Base-by-base conservation (phyloP, 2,329 filamentous ascomycete genomes). In the Xylariaceae sp. region DNA sequence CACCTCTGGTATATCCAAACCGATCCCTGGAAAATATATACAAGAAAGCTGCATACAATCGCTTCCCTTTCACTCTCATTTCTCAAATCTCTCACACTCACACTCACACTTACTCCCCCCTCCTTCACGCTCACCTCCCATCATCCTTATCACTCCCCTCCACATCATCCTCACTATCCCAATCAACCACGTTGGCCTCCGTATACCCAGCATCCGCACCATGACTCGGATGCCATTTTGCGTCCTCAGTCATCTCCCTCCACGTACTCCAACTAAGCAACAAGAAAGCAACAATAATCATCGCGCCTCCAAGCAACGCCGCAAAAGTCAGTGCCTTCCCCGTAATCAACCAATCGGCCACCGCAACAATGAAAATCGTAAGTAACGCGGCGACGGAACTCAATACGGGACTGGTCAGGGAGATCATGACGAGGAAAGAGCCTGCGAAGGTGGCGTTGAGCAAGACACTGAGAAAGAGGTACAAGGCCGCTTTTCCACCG, bases 351-450 rank as follows among this genome's bases (percentile, higher is more conserved):
- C 93, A 94, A 67, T 98, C 93, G 44, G 88, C 88, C 22, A 97
- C 73, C 1, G 92, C 93, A 6, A 98, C 93, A 49, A 97, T 81
- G 74, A 98, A 97, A 55, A 98, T 98, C 19, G 93, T 98, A 37
- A 98, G 75, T 22, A 98, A 79, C 2, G 92, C 89, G 1, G 93
- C 93, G 10, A 98, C 93, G 16, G 87, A 94, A 47, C 86, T 92
- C 4, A 98, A 75, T 3, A 98, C 93, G 1, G 93, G 93, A 16
- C 86, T 92, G 0, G 93, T 98, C 22, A 98, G 76, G 14, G 85
- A 90, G 61, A 98, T 97, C 42, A 98, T 77, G 25, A 95, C 86
- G 6, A 97, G 76, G 73, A 97, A 97, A 17, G 85, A 88, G 20
- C 93, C 93, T 10, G 90, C 93, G 64, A 98, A 98, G 1, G 82